Base-by-base conservation (phyloP, 208 protist species). In the Herpetomonas samuelpessoai region DNA sequence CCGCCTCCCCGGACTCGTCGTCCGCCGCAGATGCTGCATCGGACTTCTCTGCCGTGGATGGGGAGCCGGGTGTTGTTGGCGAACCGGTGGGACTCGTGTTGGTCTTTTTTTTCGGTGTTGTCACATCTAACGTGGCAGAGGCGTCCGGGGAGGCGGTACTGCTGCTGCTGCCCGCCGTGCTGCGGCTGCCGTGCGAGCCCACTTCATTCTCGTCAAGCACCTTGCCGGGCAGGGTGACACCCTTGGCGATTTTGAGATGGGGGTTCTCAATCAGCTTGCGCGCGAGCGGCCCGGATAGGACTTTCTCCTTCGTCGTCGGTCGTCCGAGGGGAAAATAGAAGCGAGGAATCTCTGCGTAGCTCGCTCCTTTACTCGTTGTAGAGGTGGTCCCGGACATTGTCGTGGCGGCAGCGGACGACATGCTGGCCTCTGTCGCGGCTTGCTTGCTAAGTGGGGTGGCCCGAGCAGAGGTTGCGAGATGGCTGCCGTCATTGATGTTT, bases 291-390 rank as follows among this genome's bases (percentile, higher is more conserved):
- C 75, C 82, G 57, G 65, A 74, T 46, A 94, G 67, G 21, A 79
- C 39, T 39, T 72, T 65, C 55, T 80, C 83, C 27, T 49, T 19
- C 25, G 57, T 66, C 31, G 58, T 74, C 16, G 73, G 76, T 21
- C 60, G 25, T 0, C 91, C 91, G 6, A 81, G 49, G 0, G 88
- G 82, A 50, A 85, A 93, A 72, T 93, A 96, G 62, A 96, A 96
- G 21, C 74, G 85, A 2, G 91, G 91, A 44, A 96, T 95, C 24
- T 87, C 76, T 3, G 83, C 71, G 59, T 82, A 82, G 48, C 75
- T 76, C 10, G 78, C 82, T 16, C 28, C 57, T 3, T 39, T 52
- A 1, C 51, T 49, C 22, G 14, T 22, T 7, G n/a, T 50, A 50
- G 38, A n/a, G 38, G 38, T 44, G 38, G 38, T n/a, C 12, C 12